A percentile compares a stretch with the other conserved stretches of the same genome.
phyloP scores from a whole-genome alignment of 805 yeast species.

The Candida pseudofarinosa region DNA sequence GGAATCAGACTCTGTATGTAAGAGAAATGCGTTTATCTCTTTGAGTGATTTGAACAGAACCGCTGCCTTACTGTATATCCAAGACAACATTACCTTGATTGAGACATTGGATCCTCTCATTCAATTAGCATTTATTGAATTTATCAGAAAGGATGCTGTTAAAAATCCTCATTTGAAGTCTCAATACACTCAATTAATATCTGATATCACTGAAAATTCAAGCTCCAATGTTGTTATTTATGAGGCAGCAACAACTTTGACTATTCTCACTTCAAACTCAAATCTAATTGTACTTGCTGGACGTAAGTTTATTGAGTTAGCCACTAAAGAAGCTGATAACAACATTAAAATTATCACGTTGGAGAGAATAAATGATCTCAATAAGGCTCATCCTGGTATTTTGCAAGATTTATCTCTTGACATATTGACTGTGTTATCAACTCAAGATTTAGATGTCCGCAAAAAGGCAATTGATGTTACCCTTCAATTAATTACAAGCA shows the following conservation, averaged over 20 bases:
- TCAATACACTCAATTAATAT: conserved; percentile 67
- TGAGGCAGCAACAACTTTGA: conserved; percentile 85
- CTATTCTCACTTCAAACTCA: conserved; percentile 59
- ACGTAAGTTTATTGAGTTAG: conserved; percentile 78
- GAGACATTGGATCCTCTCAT: conserved; percentile 73
- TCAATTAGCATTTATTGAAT: conserved; percentile 88
- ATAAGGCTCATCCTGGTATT: conserved; percentile 71
- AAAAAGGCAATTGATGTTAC: conserved; percentile 81
- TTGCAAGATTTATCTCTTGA: conserved; percentile 83
- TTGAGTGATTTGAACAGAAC: conserved; percentile 79
- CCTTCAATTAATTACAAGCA: conserved; percentile 72
- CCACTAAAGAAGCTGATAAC: conserved; percentile 90
- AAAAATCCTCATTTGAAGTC: conserved; percentile 59
- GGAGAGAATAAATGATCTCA: conserved; percentile 77
- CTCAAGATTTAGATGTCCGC: conserved; percentile 90
- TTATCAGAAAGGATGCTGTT: conserved; percentile 77
- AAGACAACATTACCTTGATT: conserved; percentile 58
- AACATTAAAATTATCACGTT: conserved; percentile 90
- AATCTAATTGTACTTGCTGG: conserved; percentile 75
- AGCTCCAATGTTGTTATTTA: conserved; percentile 72
- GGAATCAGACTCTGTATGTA: conserved; percentile 91
- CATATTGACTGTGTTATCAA: conserved; percentile 75
- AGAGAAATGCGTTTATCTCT: conserved; percentile 91
- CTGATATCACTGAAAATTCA: conserved; percentile 67
- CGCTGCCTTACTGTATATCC: conserved; percentile 77